Evolutionary conservation across 768 basidiomycete species (phyloP), one percentile per base, ranked within the genome.

Genomic region (Podaxis sp.): DNA sequence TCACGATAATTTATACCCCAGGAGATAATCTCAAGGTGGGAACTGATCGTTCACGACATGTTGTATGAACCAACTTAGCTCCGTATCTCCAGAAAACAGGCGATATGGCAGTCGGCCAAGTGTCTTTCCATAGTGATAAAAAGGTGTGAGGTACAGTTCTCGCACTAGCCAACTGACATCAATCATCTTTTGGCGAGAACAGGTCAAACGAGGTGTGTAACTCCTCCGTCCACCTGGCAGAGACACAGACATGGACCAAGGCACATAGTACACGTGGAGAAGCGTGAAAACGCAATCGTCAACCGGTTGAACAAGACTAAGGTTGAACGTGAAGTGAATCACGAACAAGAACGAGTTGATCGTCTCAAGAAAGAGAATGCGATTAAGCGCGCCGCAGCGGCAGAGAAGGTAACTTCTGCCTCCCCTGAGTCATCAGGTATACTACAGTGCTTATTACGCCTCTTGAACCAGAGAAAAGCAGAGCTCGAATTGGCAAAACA

Each of bases 231-330:
- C 36, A 13, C 33, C 13, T 46, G 41, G 49, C 38, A 51, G 59
- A 51, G 29, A 17, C 22, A 29, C 50, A 53, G 54, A 40, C 24
- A 61, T 61, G 33, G 57, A 47, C 7, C 50, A 49, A 43, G 27
- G 38, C 41, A 55, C 25, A 24, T 63, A 94, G 93, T 94, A 1
- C 82, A 96, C 69, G 79, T 98, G 6, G 72, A 81, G 1, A 87
- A 87, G 61, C 87, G 96, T 36, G 91, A 96, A 66, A 99, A 99
- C 71, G 67, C 80, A 2, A 91, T 96, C 62, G 91, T 98, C 37
- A 98, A 98, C 70, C 86, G 96, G 27, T 78, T 98, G 47, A 95
- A 93, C 76, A 97, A 96, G 78, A 98, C 96, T 13, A 98, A 96
- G 69, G 76, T 85, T 55, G 93, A 93, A 75, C 82, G 80, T 29